Evolutionary conservation across 2,329 filamentous ascomycete species (phyloP).

Genomic region (Colletotrichum limetticola): DNA sequence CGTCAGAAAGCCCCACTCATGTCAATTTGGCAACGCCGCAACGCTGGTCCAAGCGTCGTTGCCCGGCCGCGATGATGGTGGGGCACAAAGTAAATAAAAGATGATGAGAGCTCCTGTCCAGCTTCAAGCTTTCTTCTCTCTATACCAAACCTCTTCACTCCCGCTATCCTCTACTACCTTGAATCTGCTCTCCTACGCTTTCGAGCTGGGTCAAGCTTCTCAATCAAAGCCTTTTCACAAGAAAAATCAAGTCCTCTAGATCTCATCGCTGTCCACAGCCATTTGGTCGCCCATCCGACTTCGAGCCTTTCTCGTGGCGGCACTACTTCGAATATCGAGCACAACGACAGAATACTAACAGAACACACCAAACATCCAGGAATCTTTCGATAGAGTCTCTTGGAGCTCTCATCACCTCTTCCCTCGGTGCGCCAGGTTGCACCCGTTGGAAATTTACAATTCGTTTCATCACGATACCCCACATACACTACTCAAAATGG

Average conservation of each 20-base stretch:
- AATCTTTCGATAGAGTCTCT: slow-evolving; percentile 70
- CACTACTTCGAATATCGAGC: slow-evolving; percentile 59
- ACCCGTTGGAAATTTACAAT: slow-evolving; percentile 55
- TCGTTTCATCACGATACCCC: slow-evolving; percentile 45
- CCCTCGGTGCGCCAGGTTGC: slow-evolving; percentile 56
- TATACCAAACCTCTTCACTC: slow-evolving; percentile 39
- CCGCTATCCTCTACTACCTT: slow-evolving; percentile 28
- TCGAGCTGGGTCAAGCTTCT: slow-evolving; percentile 39
- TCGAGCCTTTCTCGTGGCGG: slow-evolving; percentile 54
- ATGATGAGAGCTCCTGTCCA: slow-evolving; percentile 38
- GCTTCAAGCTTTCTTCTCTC: slow-evolving; percentile 39
- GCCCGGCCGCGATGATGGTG: slow-evolving; percentile 41
- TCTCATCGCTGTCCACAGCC: slow-evolving; percentile 56
- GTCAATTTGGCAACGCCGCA: not conserved
- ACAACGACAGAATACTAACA: slow-evolving; percentile 57
- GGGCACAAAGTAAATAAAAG: slow-evolving; percentile 60
- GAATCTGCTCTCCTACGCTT: slow-evolving; percentile 25
- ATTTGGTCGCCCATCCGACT: slow-evolving; percentile 62
- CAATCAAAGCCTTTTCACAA: slow-evolving; percentile 44
- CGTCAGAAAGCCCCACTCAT: slow-evolving; percentile 12
- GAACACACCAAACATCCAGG: slow-evolving; percentile 55
- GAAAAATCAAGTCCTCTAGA: slow-evolving; percentile 56
- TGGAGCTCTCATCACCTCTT: slow-evolving; percentile 56
- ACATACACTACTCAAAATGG: slow-evolving; percentile 71
- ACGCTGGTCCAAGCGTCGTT: slow-evolving; percentile 32